A percentile compares a stretch with the other conserved stretches of the same genome.
Evolutionary conservation across 306 rosid genomes (phyloP).

Genomic region (Prunus armeniaca): DNA sequence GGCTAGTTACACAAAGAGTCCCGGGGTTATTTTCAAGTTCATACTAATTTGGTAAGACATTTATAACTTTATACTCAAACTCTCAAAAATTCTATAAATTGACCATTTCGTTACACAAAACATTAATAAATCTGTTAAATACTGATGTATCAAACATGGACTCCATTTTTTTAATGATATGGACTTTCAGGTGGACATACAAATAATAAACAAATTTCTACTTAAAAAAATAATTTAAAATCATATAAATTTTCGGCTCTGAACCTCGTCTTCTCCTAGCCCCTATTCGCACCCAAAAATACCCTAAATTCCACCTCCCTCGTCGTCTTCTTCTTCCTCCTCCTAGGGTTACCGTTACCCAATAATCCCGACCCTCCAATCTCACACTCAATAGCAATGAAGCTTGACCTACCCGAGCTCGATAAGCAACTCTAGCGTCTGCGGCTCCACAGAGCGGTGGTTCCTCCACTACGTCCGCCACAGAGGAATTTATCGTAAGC

Average conservation of each 20-base stretch:
- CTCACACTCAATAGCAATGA: constrained; percentile 1
- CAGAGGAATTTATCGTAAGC: constrained; percentile 30
- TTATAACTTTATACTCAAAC: too few species aligned
- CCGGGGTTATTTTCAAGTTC: too few species aligned
- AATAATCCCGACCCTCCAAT: not conserved
- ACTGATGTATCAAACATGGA: too few species aligned
- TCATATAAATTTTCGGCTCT: not conserved
- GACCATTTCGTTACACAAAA: too few species aligned
- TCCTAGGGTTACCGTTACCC: constrained; percentile 13
- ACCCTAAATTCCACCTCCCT: not conserved
- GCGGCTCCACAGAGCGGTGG: constrained; percentile 35
- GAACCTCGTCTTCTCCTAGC: not conserved
- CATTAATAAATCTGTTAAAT: too few species aligned
- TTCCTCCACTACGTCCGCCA: constrained; percentile 45
- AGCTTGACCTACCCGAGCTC: not conserved
- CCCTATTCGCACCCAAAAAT: not conserved
- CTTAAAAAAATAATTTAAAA: too few species aligned
- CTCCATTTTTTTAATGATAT: too few species aligned
- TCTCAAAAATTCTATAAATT: rapidly evolving
- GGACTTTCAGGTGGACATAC: too few species aligned
- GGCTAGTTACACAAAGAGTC: too few species aligned
- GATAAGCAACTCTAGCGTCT: constrained; percentile 25
- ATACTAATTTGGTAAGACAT: too few species aligned
- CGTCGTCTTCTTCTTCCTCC: not conserved
- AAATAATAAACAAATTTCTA: too few species aligned